phyloP scores from a whole-genome alignment of 2,329 filamentous ascomycete genomes.

The Trichoderma hamatum region DNA sequence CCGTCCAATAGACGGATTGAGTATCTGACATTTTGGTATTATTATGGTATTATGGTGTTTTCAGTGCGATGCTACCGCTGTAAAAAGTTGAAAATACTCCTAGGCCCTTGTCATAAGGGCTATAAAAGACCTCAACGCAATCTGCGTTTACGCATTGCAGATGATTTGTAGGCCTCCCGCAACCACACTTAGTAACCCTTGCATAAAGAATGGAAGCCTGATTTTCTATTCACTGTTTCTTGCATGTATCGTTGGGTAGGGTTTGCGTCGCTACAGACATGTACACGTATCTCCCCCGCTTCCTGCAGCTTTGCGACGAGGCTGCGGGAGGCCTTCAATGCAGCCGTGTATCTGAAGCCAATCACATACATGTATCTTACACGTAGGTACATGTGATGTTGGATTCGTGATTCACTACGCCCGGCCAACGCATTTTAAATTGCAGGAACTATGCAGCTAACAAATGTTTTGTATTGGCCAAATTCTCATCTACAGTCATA shows the following conservation, averaged over 20 bases:
- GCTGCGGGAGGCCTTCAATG: constrained; percentile 16
- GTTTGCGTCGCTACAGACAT: background rate
- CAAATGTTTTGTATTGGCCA: background rate
- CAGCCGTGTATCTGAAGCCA: background rate
- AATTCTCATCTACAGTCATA: background rate
- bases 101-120: background rate
- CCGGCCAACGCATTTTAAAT: background rate
- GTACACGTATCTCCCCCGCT: background rate
- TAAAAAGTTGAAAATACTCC: background rate
- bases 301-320: background rate
- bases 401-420: background rate
- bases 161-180: background rate
- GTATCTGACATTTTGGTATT: background rate
- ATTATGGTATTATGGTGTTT: background rate
- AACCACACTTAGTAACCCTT: background rate
- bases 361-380: background rate
- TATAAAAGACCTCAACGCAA: background rate
- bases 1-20: background rate
- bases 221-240: background rate
- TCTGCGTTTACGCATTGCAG: background rate
- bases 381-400: background rate
- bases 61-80: background rate
- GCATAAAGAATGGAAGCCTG: background rate
- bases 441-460: background rate
- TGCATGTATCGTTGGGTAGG: background rate